A percentile compares a stretch with the other conserved stretches of the same genome.
Evolutionary conservation across 495 filamentous ascomycete genomes (phyloP).

Genomic region (Lasiosphaeria miniovina): DNA sequence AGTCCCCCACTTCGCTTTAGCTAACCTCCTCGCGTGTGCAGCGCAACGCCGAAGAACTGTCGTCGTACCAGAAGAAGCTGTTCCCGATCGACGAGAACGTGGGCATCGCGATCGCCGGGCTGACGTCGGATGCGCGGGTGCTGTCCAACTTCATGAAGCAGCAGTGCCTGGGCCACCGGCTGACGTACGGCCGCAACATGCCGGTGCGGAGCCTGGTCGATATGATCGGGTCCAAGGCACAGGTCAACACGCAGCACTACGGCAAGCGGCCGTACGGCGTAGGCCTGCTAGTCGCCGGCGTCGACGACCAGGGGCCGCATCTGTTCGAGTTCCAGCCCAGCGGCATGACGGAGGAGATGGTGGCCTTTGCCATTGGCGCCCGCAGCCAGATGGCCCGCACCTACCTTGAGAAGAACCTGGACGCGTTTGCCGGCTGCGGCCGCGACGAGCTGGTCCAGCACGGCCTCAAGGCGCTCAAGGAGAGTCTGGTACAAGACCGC

Average conservation of each 20-base stretch:
- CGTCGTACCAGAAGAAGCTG: slow-evolving; percentile 99
- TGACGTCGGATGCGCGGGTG: slow-evolving; percentile 96
- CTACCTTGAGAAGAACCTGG: slow-evolving; percentile 88
- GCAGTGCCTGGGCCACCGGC: slow-evolving; percentile 89
- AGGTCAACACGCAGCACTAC: slow-evolving; percentile 97
- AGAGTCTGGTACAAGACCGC: slow-evolving; percentile 93
- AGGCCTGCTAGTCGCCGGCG: slow-evolving; percentile 86
- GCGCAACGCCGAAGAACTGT: slow-evolving; percentile 98
- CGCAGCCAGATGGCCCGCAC: slow-evolving; percentile 95
- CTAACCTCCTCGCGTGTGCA: slow-evolving; percentile 34
- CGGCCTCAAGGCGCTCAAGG: slow-evolving; percentile 87
- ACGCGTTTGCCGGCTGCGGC: slow-evolving; percentile 66
- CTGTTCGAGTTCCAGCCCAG: slow-evolving; percentile 97
- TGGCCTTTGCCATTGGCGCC: slow-evolving; percentile 91
- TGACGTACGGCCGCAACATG: slow-evolving; percentile 92
- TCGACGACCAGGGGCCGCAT: slow-evolving; percentile 90
- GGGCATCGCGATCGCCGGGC: slow-evolving; percentile 91
- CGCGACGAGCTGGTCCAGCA: slow-evolving; percentile 87
- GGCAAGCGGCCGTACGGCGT: slow-evolving; percentile 96
- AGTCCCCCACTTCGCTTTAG: slow-evolving; percentile 2
- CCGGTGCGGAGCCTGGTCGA: slow-evolving; percentile 81
- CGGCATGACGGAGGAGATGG: slow-evolving; percentile 95
- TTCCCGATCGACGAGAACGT: slow-evolving; percentile 95
- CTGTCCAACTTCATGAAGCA: slow-evolving; percentile 99
- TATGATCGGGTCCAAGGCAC: slow-evolving; percentile 92